Base-by-base conservation (phyloP, 148 eudicot genomes). In the Spergularia bocconei region DNA sequence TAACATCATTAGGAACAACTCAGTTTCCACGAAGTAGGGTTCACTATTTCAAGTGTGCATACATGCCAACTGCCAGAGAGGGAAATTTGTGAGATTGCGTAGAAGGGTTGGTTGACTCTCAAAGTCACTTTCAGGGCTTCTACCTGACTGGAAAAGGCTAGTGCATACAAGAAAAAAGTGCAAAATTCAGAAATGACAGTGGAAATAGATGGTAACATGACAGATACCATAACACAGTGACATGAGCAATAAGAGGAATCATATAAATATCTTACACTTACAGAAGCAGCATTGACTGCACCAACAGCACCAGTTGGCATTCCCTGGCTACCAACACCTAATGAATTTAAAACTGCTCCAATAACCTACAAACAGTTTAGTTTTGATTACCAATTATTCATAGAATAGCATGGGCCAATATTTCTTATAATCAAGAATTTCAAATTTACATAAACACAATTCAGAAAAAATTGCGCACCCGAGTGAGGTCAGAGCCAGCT, bases 271-370 rank as follows among this genome's bases (percentile, higher is more conserved):
- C 83, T 82, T 59, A 85, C 83, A 25, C 83, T 82, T 59, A 85
- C 83, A 25, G 79, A 47, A 70, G 69, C 67, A 73, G 74, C 33
- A 62, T 71, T 74, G 66, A 74, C 91, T 38, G 78, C 50, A 63
- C 83, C 86, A 44, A 87, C 88, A 20, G 69, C 70, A 58, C 76
- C 77, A 80, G 64, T 79, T 50, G 81, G 11, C 48, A 74, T 56
- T 70, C 79, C 64, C 78, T 72, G 89, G 71, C 77, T 84, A 20
- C 91, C 87, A 84, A 94, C 76, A n/a, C 97, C 93, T 50, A 95
- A 80, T 29, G 93, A 85, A 82, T 95, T 92, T 65, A 95, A 63
- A 84, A 95, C 99, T 20, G 97, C 91, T 70, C 97, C 97, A 79
- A 95, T 87, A 67, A 95, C 93, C 98, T 95, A 79, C 60, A 76